Evolutionary conservation across 2,329 filamentous ascomycete genomes (phyloP), one percentile per base, ranked within the genome.

Genomic region (Xylaria polymorpha): DNA sequence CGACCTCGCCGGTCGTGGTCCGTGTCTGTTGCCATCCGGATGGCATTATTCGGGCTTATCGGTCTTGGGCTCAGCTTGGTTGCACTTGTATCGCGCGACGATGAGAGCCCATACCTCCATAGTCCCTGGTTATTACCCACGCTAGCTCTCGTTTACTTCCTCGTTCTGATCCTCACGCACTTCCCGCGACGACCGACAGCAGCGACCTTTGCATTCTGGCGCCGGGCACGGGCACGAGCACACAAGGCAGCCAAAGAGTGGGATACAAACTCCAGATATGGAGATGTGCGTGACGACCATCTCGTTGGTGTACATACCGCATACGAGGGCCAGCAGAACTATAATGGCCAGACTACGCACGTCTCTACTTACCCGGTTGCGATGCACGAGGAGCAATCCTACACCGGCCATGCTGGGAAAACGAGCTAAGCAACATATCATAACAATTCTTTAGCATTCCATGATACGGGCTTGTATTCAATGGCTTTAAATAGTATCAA

Each of bases 151-250:
- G 55, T 29, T 7, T 58, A 25, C 20, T 58, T 58, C 55, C n/a
- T 43, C 8, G 37, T 58, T 1, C n/a, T 58, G 9, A 25, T 58
- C 7, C 35, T 58, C 22, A 58, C 55, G 18, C 55, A 43, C 35
- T 43, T 58, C 12, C 55, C 55, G 22, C 55, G 55, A 35, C 35
- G 39, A 18, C 55, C 37, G 37, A 25, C 55, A 14, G n/a, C 55
- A 22, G n/a, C n/a, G 55, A 39, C 55, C 35, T 58, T 58, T n/a
- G 35, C 55, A 7, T 41, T 58, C 55, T 58, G 55, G 55, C 55
- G n/a, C 20, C 55, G 55, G 18, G 55, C n/a, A 25, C 35, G 55
- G 55, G 6, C n/a, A 8, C 35, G 55, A 10, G 39, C 9, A 43
- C 37, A 14, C 18, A 37, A 32, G 6, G 39, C 18, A 10, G 37